Conservation (phyloP, 2,329 filamentous ascomycete genomes). For the Fusarium devonianum region DNA sequence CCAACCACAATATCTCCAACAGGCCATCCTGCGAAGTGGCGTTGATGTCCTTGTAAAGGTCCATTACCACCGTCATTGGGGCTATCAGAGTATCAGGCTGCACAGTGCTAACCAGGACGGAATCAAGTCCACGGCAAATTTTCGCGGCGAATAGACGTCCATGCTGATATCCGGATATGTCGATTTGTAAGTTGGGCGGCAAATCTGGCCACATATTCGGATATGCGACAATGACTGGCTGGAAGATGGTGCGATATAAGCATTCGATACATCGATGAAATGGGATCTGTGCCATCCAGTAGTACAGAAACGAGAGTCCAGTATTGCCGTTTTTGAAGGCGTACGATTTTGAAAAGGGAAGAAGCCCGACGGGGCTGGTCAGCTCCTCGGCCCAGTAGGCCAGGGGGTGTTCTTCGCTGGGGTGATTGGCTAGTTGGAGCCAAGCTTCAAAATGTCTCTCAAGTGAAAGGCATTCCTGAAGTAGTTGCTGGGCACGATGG, state of each 20-base stretch:
- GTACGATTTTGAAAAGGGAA: slow-evolving; percentile 56
- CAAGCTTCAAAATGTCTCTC: slow-evolving; percentile 59
- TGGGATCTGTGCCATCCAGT: slow-evolving; percentile 60
- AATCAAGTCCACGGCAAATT: slow-evolving; percentile 61
- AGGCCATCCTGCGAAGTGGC: slow-evolving; percentile 50
- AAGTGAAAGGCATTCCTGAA: slow-evolving; percentile 56
- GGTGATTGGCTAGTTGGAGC: slow-evolving; percentile 47
- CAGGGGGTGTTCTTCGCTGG: slow-evolving; percentile 41
- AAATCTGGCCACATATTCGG: slow-evolving; percentile 50
- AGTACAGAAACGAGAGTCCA: slow-evolving; percentile 59
- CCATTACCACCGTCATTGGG: slow-evolving; percentile 53
- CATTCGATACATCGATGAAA: slow-evolving; percentile 58
- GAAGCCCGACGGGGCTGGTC: slow-evolving; percentile 39
- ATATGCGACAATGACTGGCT: slow-evolving; percentile 53
- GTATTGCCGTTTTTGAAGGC: slow-evolving; percentile 54
- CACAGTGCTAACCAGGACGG: slow-evolving; percentile 50
- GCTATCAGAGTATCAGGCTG: slow-evolving; percentile 57
- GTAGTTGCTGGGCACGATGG: slow-evolving; percentile 56
- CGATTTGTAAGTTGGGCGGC: slow-evolving; percentile 49
- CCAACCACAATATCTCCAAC: slow-evolving; percentile 58
- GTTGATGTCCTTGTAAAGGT: slow-evolving; percentile 53
- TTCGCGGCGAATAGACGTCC: slow-evolving; percentile 55
- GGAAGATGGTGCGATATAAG: slow-evolving; percentile 54
- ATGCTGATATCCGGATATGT: slow-evolving; percentile 54
- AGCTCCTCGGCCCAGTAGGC: slow-evolving; percentile 52